These are phyloP conservation scores for Juglanconis juglandina DNA, from an alignment of 2,329 filamentous ascomycete genomes.

Conservation along the genomic window DNA sequence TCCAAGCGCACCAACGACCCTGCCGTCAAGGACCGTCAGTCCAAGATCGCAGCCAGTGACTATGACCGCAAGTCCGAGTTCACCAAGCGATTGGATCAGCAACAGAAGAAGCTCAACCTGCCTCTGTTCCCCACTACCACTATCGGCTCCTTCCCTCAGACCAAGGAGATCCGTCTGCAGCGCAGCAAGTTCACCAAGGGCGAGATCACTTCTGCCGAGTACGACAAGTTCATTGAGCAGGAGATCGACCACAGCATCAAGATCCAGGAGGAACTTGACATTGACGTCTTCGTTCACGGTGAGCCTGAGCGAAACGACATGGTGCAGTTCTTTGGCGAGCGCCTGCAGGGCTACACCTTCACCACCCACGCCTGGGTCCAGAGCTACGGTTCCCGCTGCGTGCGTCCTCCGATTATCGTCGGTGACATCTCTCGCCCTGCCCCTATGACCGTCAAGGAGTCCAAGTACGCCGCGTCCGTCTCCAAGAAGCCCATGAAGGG, in stretches of 20 bases:
- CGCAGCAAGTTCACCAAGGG: conserved; percentile 99
- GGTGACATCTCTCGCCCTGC: conserved; percentile 96
- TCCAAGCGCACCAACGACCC: conserved; percentile 97
- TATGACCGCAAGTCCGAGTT: conserved; percentile 94
- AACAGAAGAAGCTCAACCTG: conserved; percentile 89
- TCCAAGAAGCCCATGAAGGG: conserved; percentile 99
- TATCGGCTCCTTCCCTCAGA: conserved; percentile 99
- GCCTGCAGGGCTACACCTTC: conserved; percentile 94
- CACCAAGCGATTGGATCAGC: conserved; percentile 76
- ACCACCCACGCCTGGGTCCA: conserved; percentile 98
- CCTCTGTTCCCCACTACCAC: conserved; percentile 98
- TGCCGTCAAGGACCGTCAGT: conserved; percentile 93
- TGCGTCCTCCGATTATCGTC: conserved; percentile 96
- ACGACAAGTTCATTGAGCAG: conserved; percentile 99
- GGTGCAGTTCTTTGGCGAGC: conserved; percentile 99
- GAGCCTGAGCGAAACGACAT: conserved; percentile 99
- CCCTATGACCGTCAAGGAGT: conserved; percentile 99
- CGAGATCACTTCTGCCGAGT: conserved; percentile 87
- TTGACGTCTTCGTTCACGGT: conserved; percentile 96
- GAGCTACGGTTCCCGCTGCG: conserved; percentile 96
- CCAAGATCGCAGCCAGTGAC: conserved; percentile 75
- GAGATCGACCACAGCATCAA: conserved; percentile 94
- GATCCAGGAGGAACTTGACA: conserved; percentile 95
- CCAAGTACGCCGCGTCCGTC: conserved; percentile 94
- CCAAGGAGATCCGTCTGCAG: conserved; percentile 94